Evolutionary conservation across 352 stramenopile genomes (phyloP).

Genomic region (Pythium rishiriense): DNA sequence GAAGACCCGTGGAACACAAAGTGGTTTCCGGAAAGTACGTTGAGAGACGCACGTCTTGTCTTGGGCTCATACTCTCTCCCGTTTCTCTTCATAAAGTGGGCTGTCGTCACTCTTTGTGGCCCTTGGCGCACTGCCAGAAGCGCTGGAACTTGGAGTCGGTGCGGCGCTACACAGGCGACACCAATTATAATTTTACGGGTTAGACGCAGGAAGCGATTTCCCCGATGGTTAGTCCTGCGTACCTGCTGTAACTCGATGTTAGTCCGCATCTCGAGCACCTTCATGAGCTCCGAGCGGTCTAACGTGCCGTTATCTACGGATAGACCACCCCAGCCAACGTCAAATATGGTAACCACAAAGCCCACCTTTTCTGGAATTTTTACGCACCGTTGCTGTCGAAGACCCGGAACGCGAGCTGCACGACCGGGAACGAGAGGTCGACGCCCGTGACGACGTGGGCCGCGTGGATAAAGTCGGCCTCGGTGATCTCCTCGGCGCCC

Average conservation of each 20-base stretch:
- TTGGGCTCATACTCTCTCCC: neutral
- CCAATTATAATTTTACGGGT: too few relatives aligned
- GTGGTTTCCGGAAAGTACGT: neutral
- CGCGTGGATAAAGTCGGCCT: slow-evolving; percentile 75
- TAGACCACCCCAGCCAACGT: neutral
- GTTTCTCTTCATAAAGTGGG: too few relatives aligned
- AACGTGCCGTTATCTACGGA: slow-evolving; percentile 58
- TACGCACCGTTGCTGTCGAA: slow-evolving; percentile 71
- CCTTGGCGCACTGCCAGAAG: slow-evolving; percentile 21
- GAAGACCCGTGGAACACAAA: neutral
- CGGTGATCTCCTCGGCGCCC: slow-evolving; percentile 61
- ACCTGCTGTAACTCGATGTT: slow-evolving; percentile 57
- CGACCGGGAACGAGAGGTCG: slow-evolving; percentile 64
- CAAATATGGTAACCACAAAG: neutral
- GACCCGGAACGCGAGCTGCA: slow-evolving; percentile 73
- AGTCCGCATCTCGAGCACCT: slow-evolving; percentile 64
- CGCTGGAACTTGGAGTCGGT: slow-evolving; percentile 21
- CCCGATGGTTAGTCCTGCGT: neutral
- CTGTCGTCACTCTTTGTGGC: slow-evolving; percentile 12
- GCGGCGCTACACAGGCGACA: slow-evolving; percentile 14
- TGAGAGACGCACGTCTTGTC: neutral
- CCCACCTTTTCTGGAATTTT: too few relatives aligned
- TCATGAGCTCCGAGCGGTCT: slow-evolving; percentile 66
- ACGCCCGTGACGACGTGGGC: slow-evolving; percentile 62
- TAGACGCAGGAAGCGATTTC: neutral